Percentiles rank a stretch among this genome's conserved stretches.
Conservation (phyloP, 208 protist genomes). For the Crithidia expoeki region DNA sequence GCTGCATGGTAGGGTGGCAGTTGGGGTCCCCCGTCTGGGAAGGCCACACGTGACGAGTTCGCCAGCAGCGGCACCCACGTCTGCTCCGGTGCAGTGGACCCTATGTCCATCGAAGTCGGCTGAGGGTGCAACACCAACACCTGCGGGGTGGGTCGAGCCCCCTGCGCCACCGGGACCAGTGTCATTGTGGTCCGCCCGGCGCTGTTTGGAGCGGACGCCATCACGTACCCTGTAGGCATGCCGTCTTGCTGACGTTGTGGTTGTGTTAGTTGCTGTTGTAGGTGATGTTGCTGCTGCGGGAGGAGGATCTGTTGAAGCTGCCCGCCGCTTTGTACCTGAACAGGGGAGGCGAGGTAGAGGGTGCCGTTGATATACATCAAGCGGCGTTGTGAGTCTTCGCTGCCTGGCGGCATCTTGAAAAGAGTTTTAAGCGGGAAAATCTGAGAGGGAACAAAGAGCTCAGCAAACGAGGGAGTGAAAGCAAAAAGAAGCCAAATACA, state of each 20-base stretch:
- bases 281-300: neutral
- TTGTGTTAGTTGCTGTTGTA: constrained; percentile 1
- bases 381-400: neutral
- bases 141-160: neutral
- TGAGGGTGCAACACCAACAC: neutral
- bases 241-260: constrained; percentile 5
- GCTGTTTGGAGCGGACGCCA: neutral
- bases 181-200: neutral
- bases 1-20: constrained; percentile 2
- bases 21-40: neutral
- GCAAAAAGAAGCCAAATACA: too few relatives aligned
- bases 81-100: neutral
- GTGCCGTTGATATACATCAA: constrained; percentile 12
- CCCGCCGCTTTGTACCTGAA: neutral
- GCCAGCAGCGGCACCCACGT: constrained; percentile 13
- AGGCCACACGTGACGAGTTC: neutral
- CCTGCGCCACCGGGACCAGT: neutral
- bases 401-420: neutral
- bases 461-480: neutral
- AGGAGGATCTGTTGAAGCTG: constrained; percentile 7
- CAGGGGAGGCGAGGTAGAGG: constrained; percentile 1
- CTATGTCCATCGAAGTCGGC: neutral
- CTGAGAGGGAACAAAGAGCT: neutral
- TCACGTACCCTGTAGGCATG: neutral
- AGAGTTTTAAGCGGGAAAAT: neutral